phyloP scores from a whole-genome alignment of 768 basidiomycete species.

The Mycena olivaceomarginata region DNA sequence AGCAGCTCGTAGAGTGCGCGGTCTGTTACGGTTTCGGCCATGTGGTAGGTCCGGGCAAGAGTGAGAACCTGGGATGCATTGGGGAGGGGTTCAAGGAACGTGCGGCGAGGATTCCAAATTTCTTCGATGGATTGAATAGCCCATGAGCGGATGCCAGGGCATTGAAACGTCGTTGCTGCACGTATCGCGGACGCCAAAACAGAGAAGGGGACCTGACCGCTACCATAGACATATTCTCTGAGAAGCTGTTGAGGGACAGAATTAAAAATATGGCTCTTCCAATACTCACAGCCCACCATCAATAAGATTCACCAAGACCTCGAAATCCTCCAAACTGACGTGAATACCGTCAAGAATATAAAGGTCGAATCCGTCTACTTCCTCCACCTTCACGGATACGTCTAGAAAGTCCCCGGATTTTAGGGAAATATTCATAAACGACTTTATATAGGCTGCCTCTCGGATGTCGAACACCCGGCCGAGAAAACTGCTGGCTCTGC shows the following conservation, averaged over 20 bases:
- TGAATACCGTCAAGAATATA: background rate
- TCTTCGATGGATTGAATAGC: background rate
- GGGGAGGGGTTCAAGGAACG: background rate
- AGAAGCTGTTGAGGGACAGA: background rate
- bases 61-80: background rate
- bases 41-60: background rate
- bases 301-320: background rate
- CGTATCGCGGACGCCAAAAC: background rate
- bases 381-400: background rate
- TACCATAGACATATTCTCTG: background rate
- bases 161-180: background rate
- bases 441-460: background rate
- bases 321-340: slow-evolving; percentile 4
- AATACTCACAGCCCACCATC: background rate
- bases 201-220: background rate
- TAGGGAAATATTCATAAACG: background rate
- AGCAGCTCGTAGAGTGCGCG: slow-evolving; percentile 15
- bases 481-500: background rate
- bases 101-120: background rate
- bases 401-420: background rate
- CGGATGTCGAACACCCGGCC: background rate
- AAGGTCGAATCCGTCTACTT: background rate
- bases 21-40: background rate
- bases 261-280: too few relatives aligned
- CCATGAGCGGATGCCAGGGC: background rate